phyloP scores from a whole-genome alignment of 257 asterid genomes.

The Avicennia marina region DNA sequence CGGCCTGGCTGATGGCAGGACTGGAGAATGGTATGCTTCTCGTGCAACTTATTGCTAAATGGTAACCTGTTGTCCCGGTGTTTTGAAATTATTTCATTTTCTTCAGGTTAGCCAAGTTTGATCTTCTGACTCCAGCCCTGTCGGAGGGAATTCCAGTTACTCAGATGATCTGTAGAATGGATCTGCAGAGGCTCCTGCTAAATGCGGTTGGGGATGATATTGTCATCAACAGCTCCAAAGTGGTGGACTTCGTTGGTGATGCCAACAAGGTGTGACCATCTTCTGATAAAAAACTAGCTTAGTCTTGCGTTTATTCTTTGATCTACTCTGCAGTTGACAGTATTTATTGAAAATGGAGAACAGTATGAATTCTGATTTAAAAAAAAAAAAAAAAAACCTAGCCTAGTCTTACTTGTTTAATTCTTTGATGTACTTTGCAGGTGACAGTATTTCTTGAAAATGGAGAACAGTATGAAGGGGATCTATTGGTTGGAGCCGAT shows the following conservation, averaged over 20 bases:
- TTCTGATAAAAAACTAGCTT: not conserved
- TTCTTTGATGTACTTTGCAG: not conserved
- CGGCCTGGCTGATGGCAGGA: slow-evolving; percentile 56
- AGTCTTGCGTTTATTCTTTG: not conserved
- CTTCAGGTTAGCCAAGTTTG: slow-evolving; percentile 10
- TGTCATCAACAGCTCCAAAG: slow-evolving; percentile 19
- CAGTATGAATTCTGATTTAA: too few species aligned
- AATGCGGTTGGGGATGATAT: slow-evolving; percentile 13
- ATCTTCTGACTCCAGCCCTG: slow-evolving; percentile 5
- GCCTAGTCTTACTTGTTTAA: too few species aligned
- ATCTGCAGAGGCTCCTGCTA: slow-evolving; percentile 17
- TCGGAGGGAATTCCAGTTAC: slow-evolving; percentile 16
- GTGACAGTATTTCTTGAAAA: slow-evolving; percentile 18
- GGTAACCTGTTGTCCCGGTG: not conserved
- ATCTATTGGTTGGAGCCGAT: slow-evolving; percentile 19
- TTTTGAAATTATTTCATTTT: not conserved
- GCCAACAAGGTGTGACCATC: slow-evolving; percentile 8
- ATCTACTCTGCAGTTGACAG: too few species aligned
- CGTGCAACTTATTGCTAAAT: too few species aligned
- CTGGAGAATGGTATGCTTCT: slow-evolving; percentile 49
- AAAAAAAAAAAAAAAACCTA: too few species aligned
- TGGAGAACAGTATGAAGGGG: slow-evolving; percentile 16
- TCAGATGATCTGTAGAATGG: slow-evolving; percentile 17
- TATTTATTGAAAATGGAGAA: too few species aligned
- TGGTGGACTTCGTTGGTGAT: slow-evolving; percentile 12